Evolutionary conservation across 768 basidiomycete species (phyloP).

Genomic region (Boletus tomentosulus): DNA sequence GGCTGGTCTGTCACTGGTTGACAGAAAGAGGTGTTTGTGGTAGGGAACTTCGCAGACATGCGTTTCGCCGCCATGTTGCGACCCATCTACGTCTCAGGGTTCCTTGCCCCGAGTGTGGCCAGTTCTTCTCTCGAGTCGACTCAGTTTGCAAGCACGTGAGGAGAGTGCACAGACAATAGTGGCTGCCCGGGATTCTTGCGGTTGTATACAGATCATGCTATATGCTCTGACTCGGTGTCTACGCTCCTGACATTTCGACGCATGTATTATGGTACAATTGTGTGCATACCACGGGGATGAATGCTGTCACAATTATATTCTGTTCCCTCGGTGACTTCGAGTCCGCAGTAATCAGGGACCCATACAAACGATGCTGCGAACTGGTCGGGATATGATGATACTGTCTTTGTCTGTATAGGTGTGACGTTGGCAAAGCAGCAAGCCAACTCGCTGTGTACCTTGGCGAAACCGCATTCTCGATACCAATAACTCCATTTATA

Average conservation of each 20-base stretch:
- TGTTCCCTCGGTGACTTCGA: too few relatives aligned
- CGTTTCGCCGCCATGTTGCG: slow-evolving; percentile 5
- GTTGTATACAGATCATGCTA: background rate
- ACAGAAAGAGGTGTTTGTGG: background rate
- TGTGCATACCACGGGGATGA: background rate
- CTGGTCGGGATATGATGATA: background rate
- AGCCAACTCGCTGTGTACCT: background rate
- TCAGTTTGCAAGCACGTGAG: slow-evolving; percentile 1
- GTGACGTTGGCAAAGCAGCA: background rate
- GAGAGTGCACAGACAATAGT: background rate
- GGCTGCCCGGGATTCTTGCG: background rate
- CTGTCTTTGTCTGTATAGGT: too few relatives aligned
- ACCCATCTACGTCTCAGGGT: background rate
- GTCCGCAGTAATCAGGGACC: background rate
- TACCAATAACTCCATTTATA: background rate
- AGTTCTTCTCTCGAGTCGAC: slow-evolving; percentile 4
- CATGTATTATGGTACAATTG: background rate
- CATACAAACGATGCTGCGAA: background rate
- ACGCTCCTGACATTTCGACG: background rate
- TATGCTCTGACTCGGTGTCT: background rate
- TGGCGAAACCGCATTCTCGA: too few relatives aligned
- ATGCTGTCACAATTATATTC: background rate
- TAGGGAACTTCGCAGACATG: background rate
- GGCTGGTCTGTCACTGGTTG: slow-evolving; percentile 8
- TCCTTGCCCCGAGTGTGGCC: background rate